Conservation (phyloP, 2,329 filamentous ascomycete genomes). For the Aspergillus ruber region DNA sequence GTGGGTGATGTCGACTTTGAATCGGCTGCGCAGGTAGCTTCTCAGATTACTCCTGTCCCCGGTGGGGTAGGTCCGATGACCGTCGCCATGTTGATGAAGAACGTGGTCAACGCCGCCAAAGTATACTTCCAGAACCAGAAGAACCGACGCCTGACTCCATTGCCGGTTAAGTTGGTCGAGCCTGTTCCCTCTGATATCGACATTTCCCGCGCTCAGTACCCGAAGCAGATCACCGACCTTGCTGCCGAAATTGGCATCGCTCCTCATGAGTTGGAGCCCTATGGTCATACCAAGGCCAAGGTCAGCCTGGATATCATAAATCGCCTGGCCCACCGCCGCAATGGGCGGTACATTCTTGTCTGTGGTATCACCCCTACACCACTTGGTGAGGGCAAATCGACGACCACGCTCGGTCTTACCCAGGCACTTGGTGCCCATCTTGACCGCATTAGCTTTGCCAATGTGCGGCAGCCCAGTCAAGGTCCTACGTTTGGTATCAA, state of each 20-base stretch:
- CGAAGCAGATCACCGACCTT: conserved; percentile 82
- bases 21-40: conserved; percentile 75
- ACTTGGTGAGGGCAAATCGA: conserved; percentile 95
- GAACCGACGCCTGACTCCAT: conserved; percentile 67
- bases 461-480: conserved; percentile 93
- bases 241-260: conserved; percentile 84
- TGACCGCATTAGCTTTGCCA: conserved; percentile 83
- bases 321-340: conserved; percentile 75
- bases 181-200: conserved; percentile 96
- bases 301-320: conserved; percentile 76
- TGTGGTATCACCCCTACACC: conserved; percentile 96
- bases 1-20: conserved; percentile 95
- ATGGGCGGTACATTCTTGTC: conserved; percentile 87
- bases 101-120: conserved; percentile 81
- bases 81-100: conserved; percentile 94
- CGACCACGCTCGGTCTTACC: conserved; percentile 90
- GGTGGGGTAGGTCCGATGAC: conserved; percentile 98
- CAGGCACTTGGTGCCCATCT: conserved; percentile 89
- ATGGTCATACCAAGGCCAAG: conserved; percentile 94
- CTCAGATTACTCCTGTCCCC: conserved; percentile 89
- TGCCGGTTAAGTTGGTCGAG: conserved; percentile 70
- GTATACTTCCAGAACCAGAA: conserved; percentile 78
- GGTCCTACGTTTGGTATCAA: conserved; percentile 99
- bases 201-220: conserved; percentile 78
- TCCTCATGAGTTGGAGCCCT: conserved; percentile 84